Conservation (phyloP, 768 basidiomycete species). For the Melanogaster broomeanus region DNA sequence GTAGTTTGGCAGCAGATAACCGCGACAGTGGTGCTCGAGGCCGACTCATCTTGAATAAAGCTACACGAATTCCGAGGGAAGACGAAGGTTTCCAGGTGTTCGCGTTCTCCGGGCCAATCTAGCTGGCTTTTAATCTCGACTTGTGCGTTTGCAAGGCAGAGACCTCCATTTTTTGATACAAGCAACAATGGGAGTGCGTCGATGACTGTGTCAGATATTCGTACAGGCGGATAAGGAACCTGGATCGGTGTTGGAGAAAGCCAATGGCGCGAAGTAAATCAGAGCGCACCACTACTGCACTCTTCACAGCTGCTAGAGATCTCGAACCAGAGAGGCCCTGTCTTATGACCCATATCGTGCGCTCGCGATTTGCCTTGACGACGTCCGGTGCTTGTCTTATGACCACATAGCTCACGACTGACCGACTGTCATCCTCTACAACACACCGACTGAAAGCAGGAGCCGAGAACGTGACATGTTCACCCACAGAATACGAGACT, state of each 20-base stretch:
- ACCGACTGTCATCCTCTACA: constrained; percentile 32
- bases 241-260: constrained; percentile 25
- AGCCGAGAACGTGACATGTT: constrained; percentile 61
- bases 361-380: constrained; percentile 39
- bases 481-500: constrained; percentile 68
- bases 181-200: constrained; percentile 31
- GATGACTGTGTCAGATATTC: constrained; percentile 35
- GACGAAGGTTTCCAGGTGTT: constrained; percentile 31
- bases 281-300: constrained; percentile 44
- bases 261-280: constrained; percentile 5
- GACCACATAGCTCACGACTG: constrained; percentile 57
- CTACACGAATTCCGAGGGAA: constrained; percentile 29
- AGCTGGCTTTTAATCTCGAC: constrained; percentile 27
- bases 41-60: constrained; percentile 24
- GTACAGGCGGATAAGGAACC: constrained; percentile 45
- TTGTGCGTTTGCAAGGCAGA: constrained; percentile 33
- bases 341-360: constrained; percentile 64
- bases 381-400: constrained; percentile 51
- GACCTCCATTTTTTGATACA: constrained; percentile 33
- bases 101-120: constrained; percentile 27
- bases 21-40: constrained; percentile 6
- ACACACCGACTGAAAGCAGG: constrained; percentile 50
- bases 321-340: constrained; percentile 46
- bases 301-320: constrained; percentile 39
- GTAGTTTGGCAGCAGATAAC: constrained; percentile 25